Evolutionary conservation across 1,139 yeast species (phyloP).

Genomic region (Blastobotrys indianensis): DNA sequence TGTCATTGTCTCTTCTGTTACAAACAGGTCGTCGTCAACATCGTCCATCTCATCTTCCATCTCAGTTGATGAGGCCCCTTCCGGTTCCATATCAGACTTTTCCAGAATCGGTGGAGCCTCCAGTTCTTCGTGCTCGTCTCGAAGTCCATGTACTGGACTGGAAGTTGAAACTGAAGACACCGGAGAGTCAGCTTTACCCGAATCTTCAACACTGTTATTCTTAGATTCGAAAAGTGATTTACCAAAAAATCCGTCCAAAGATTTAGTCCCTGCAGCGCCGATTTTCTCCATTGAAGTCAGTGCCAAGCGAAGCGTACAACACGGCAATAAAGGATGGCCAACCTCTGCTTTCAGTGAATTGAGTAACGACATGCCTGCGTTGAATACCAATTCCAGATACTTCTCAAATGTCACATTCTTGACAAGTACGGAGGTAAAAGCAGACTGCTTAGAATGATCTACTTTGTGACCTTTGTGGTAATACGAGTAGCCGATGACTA

Average conservation of each 20-base stretch:
- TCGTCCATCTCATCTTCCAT: constrained; percentile 9
- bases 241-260: constrained; percentile 11
- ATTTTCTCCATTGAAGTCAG: constrained; percentile 11
- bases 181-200: not conserved
- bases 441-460: constrained; percentile 21
- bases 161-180: not conserved
- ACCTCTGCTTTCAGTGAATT: constrained; percentile 3
- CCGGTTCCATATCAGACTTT: not conserved
- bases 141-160: too few species aligned
- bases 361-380: constrained; percentile 27
- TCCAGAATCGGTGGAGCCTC: too few species aligned
- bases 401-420: constrained; percentile 16
- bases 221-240: constrained; percentile 1
- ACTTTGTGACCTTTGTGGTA: not conserved
- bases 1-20: constrained; percentile 11
- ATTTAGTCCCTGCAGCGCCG: constrained; percentile 8
- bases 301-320: constrained; percentile 13
- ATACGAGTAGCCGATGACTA: constrained; percentile 27
- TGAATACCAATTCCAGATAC: constrained; percentile 23
- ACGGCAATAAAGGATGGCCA: constrained; percentile 9
- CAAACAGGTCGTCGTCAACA: constrained; percentile 19
- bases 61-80: not conserved
- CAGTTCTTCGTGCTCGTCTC: not conserved
- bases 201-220: not conserved
- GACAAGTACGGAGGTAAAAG: constrained; percentile 15